These are phyloP conservation scores for Trichoderma brevicompactum DNA, from an alignment of 2,329 filamentous ascomycete species.

Conservation along the genomic window DNA sequence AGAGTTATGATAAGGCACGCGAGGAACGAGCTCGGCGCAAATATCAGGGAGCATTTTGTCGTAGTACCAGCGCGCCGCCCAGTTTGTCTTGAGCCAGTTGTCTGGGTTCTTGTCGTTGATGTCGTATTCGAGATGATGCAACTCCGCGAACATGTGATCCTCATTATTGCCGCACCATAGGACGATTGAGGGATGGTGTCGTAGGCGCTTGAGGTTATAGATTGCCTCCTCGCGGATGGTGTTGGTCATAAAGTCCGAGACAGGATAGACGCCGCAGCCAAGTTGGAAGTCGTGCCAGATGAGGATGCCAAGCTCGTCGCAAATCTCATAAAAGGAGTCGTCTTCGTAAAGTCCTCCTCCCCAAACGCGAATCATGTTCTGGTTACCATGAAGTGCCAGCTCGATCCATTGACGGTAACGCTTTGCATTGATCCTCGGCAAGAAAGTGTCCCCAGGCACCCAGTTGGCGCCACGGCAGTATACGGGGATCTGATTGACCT, in stretches of 20 bases:
- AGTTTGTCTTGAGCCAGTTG: conserved; percentile 76
- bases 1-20: conserved; percentile 57
- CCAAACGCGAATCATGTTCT: conserved; percentile 78
- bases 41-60: conserved; percentile 74
- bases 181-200: conserved; percentile 68
- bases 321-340: conserved; percentile 67
- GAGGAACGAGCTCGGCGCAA: conserved; percentile 62
- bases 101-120: conserved; percentile 76
- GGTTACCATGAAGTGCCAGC: conserved; percentile 71
- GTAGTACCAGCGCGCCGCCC: conserved; percentile 77
- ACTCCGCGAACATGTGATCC: conserved; percentile 42
- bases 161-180: conserved; percentile 83
- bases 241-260: conserved; percentile 60
- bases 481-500: conserved; percentile 71
- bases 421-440: conserved; percentile 64
- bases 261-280: conserved; percentile 61
- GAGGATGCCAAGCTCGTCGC: conserved; percentile 67
- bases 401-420: conserved; percentile 72
- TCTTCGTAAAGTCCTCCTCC: conserved; percentile 71
- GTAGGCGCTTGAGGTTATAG: conserved; percentile 62
- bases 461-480: conserved; percentile 79
- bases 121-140: conserved; percentile 57
- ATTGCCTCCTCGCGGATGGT: conserved; percentile 63
- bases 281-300: conserved; percentile 77
- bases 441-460: conserved; percentile 78